Evolutionary conservation across 192 early-diverging fungal species (phyloP).

Genomic region (Coemansia sp.): DNA sequence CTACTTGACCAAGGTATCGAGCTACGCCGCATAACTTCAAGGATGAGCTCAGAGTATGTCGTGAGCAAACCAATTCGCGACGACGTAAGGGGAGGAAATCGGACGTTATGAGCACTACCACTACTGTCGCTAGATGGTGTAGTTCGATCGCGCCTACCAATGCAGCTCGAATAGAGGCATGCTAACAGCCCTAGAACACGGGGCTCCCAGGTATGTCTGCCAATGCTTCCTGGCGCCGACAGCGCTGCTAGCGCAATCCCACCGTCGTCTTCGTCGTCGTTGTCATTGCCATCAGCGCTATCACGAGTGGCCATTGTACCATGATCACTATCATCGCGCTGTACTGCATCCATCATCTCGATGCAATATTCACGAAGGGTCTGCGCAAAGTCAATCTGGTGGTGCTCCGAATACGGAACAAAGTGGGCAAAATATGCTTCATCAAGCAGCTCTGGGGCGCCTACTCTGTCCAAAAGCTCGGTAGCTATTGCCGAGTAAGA

Average conservation of each 20-base stretch:
- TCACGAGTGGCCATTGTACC: background rate
- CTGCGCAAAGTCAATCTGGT: constrained; percentile 58
- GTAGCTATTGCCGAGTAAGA: constrained; percentile 54
- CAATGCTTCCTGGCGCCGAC: background rate
- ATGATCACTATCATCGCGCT: constrained; percentile 7
- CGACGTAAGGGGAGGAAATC: constrained; percentile 15
- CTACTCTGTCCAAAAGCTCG: constrained; percentile 64
- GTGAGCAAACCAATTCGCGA: constrained; percentile 15
- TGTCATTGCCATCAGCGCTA: background rate
- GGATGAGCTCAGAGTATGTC: constrained; percentile 43
- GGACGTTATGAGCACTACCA: background rate
- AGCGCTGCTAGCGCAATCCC: background rate
- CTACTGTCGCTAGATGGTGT: background rate
- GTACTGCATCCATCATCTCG: constrained; percentile 57
- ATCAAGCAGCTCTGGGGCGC: constrained; percentile 61
- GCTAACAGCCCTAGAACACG: constrained; percentile 58
- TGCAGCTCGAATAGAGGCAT: constrained; percentile 38
- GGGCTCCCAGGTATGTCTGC: constrained; percentile 58
- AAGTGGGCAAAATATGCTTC: constrained; percentile 61
- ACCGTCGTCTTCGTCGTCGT: background rate
- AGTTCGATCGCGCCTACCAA: background rate
- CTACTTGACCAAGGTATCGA: constrained; percentile 65
- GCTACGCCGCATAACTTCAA: constrained; percentile 67
- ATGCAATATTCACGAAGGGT: constrained; percentile 62
- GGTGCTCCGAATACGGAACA: constrained; percentile 57